Evolutionary conservation across 139 green algal genomes (phyloP).

Genomic region (Closterium sp.): DNA sequence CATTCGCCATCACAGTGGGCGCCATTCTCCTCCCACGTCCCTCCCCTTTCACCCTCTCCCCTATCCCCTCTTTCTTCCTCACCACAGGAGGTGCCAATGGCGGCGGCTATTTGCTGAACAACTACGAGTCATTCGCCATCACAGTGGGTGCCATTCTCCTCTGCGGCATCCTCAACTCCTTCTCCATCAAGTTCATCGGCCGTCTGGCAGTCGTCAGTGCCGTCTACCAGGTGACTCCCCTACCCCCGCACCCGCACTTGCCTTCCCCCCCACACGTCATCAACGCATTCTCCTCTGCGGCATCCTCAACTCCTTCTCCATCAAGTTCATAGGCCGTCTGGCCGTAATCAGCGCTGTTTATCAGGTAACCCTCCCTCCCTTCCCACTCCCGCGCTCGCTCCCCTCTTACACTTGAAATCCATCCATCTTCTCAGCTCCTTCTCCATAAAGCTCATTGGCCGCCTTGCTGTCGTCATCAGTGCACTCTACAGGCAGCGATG

Average conservation of each 20-base stretch:
- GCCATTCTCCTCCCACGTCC: neutral
- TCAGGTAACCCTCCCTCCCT: no score
- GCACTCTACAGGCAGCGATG: no score
- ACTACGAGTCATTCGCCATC: neutral
- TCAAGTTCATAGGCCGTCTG: neutral
- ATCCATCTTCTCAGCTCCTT: conserved; percentile 8
- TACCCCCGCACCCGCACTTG: no score
- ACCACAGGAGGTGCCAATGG: neutral
- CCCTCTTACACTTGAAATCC: no score
- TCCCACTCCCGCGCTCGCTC: no score
- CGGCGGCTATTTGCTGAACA: conserved; percentile 5
- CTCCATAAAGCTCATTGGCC: neutral
- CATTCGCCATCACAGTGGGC: no score
- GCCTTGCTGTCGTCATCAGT: no score
- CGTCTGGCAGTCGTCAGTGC: no score
- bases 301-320: neutral
- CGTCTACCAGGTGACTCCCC: no score
- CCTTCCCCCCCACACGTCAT: no score
- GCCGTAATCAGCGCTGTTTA: neutral
- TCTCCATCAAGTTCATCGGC: no score
- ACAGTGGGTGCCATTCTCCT: conserved; percentile 12
- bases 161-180: neutral
- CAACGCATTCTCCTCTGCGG: no score
- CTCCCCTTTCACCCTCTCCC: neutral
- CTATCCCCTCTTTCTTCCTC: neutral